These are phyloP conservation scores for Melanomma pulvis-pyrius DNA, from an alignment of 495 filamentous ascomycete genomes.

Conservation along the genomic window DNA sequence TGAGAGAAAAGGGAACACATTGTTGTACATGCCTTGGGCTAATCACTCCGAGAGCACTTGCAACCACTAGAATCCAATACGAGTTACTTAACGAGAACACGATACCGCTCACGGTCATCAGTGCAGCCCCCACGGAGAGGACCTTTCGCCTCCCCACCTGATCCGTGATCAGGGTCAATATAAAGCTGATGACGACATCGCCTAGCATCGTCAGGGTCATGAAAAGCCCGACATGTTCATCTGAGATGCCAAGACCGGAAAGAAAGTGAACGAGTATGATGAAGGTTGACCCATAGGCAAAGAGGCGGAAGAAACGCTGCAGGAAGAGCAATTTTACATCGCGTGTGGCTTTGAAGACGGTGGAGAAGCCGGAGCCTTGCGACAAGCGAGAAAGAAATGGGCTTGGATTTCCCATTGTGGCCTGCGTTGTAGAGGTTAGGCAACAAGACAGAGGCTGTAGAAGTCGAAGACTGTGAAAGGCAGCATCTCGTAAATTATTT, in stretches of 20 bases:
- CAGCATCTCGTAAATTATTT: not conserved
- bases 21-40: conserved; percentile 51
- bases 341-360: not conserved
- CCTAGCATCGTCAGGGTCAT: not conserved
- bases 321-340: not conserved
- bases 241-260: not conserved
- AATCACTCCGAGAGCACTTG: conserved; percentile 77
- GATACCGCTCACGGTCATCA: conserved; percentile 69
- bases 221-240: not conserved
- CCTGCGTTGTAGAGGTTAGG: not conserved
- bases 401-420: not conserved
- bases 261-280: not conserved
- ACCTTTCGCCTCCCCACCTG: conserved; percentile 67
- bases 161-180: conserved; percentile 76
- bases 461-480: not conserved
- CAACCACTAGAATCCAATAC: conserved; percentile 73
- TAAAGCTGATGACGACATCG: conserved; percentile 48
- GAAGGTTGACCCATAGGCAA: not conserved
- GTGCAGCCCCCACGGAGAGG: conserved; percentile 61
- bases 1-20: not conserved
- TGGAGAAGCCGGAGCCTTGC: not conserved
- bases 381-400: not conserved
- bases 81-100: conserved; percentile 67
- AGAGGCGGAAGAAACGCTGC: not conserved
- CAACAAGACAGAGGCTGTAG: not conserved